These are phyloP conservation scores for Phytophthora agathidicida DNA, from an alignment of 352 stramenopile species.

Conservation along the genomic window DNA sequence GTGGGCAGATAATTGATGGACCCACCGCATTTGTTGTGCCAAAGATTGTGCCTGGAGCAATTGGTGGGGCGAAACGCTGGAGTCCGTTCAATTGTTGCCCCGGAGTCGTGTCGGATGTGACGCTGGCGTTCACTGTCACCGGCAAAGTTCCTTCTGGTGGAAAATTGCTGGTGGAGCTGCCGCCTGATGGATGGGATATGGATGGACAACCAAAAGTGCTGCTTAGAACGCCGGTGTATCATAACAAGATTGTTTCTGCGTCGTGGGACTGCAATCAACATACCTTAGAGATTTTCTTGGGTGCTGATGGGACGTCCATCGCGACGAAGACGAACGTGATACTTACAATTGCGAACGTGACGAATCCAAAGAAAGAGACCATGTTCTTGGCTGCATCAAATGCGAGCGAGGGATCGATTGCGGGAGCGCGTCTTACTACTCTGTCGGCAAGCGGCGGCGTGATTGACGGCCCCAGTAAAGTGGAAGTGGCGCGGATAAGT, in stretches of 20 bases:
- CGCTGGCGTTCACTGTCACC: constrained; percentile 52
- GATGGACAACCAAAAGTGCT: constrained; percentile 44
- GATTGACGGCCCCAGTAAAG: constrained; percentile 59
- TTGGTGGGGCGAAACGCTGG: constrained; percentile 53
- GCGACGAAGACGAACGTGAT: constrained; percentile 41
- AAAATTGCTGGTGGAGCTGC: constrained; percentile 60
- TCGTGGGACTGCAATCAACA: constrained; percentile 58
- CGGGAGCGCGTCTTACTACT: constrained; percentile 52
- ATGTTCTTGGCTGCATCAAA: constrained; percentile 17
- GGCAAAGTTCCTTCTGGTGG: constrained; percentile 46
- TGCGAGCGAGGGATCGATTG: background rate
- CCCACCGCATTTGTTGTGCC: constrained; percentile 50
- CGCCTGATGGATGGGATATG: constrained; percentile 68
- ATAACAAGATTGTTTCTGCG: constrained; percentile 36
- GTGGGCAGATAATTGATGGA: constrained; percentile 71
- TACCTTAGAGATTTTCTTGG: constrained; percentile 57
- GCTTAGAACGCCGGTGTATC: constrained; percentile 38
- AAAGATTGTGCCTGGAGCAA: constrained; percentile 55
- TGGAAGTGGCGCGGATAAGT: constrained; percentile 72
- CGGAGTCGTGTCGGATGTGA: constrained; percentile 51
- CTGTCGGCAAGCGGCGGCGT: constrained; percentile 52
- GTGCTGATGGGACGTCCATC: constrained; percentile 25
- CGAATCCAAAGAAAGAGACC: constrained; percentile 58
- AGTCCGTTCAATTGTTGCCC: constrained; percentile 67
- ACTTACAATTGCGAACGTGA: constrained; percentile 52